Evolutionary conservation across 371 early-diverging fungal genomes (phyloP), one percentile per base, ranked within the genome.

Genomic region (Syncephalastrum monosporum): DNA sequence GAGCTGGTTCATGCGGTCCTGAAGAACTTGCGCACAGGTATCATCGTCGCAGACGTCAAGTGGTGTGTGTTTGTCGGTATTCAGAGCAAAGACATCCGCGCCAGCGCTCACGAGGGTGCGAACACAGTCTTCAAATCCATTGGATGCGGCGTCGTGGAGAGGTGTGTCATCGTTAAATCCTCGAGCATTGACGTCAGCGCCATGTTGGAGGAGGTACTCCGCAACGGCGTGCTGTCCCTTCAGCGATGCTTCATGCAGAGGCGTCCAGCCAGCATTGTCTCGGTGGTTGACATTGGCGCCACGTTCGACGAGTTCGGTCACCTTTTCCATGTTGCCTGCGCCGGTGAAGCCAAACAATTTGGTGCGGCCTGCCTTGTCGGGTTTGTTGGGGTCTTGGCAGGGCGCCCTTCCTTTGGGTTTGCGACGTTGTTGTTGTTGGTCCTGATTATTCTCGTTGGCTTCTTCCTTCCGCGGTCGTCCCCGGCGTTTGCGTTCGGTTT

Each of bases 131-230:
- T 74, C 57, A 44, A 83, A 81, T 0, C 87, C 89, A 60, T 88
- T 86, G 38, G 85, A 71, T 23, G 86, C 79, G 10, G 92, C 92
- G 71, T 91, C 92, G 69, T 93, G 93, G 27, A 94, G 56, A 14
- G 95, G 86, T 8, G 92, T 90, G 47, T 85, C 85, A 45, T 83
- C 77, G 49, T 87, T 85, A 42, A 74, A 70, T 24, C 85, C 88
- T 45, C 74, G 62, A 0, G 78, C 81, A 59, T 89, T 83, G 44
- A 89, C 75, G 53, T 86, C 82, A 1, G 84, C 83, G 8, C 76
- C 73, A 27, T 69, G 71, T 46, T 72, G 60, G 8, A 89, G 69
- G 27, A 91, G 68, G 44, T 74, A 78, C 50, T 66, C 52, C 5
- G 83, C 79, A 21, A 87, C 78, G 25, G 79, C 81, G n/a, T 66